Evolutionary conservation across 768 basidiomycete species (phyloP).

Genomic region (Boletus insuetus): DNA sequence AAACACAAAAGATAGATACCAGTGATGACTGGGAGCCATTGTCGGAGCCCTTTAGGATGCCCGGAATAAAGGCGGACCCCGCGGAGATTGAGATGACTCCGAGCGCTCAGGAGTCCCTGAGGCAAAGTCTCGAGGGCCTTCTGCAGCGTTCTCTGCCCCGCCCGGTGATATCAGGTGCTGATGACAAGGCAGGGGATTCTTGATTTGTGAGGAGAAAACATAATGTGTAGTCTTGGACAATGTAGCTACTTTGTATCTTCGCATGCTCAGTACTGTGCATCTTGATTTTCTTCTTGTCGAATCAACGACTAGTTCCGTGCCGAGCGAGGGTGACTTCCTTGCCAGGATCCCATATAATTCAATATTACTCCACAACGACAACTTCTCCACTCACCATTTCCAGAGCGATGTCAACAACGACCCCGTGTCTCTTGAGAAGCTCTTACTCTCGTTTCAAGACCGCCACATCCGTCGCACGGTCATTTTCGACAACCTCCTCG

Average conservation of each 20-base stretch:
- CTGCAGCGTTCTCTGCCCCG: conserved; percentile 10
- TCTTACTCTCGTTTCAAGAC: conserved; percentile 10
- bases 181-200: neutral
- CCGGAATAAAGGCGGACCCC: neutral
- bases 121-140: conserved; percentile 21
- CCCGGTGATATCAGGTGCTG: neutral
- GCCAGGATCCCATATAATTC: neutral
- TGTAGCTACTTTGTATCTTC: conserved; percentile 4
- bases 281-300: too few relatives aligned
- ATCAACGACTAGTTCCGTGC: conserved; percentile 15
- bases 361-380: neutral
- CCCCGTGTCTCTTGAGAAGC: conserved; percentile 2
- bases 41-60: conserved; percentile 13
- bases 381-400: neutral
- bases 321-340: neutral
- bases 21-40: conserved; percentile 26
- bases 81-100: conserved; percentile 3
- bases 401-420: neutral
- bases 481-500: conserved; percentile 20
- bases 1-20: conserved; percentile 2
- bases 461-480: conserved; percentile 9
- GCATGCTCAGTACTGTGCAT: neutral
- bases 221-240: neutral
- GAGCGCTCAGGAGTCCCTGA: conserved; percentile 17
- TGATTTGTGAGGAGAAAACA: neutral